Conservation (phyloP, 164 flowering plant species). For the Kalanchoe fedtschenkoi region DNA sequence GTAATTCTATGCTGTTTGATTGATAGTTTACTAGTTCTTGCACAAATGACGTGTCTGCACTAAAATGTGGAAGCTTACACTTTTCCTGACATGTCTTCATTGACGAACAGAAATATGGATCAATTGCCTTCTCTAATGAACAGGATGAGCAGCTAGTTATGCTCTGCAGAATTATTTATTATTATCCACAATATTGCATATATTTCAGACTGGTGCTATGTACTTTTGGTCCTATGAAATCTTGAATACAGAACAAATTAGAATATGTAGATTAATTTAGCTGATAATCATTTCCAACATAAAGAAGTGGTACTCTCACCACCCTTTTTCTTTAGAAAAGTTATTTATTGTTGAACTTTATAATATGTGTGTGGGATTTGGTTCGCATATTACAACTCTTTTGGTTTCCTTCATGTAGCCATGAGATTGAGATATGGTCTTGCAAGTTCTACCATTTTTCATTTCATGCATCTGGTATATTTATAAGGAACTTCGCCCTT, state of each 20-base stretch:
- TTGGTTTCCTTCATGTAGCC: neutral
- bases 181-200: neutral
- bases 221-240: neutral
- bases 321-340: neutral
- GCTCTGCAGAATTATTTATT: no score
- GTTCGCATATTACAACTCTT: neutral
- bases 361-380: neutral
- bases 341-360: neutral
- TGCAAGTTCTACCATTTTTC: neutral
- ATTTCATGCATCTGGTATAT: neutral
- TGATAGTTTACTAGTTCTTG: neutral
- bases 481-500: neutral
- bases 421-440: neutral
- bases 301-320: neutral
- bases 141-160: neutral
- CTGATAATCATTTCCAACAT: neutral
- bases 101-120: neutral
- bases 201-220: neutral
- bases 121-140: neutral
- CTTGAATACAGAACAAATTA: neutral
- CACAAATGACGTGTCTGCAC: neutral
- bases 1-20: neutral
- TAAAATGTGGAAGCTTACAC: neutral
- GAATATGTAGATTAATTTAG: neutral
- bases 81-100: neutral